phyloP scores from a whole-genome alignment of 805 yeast species.

The Candida montana region DNA sequence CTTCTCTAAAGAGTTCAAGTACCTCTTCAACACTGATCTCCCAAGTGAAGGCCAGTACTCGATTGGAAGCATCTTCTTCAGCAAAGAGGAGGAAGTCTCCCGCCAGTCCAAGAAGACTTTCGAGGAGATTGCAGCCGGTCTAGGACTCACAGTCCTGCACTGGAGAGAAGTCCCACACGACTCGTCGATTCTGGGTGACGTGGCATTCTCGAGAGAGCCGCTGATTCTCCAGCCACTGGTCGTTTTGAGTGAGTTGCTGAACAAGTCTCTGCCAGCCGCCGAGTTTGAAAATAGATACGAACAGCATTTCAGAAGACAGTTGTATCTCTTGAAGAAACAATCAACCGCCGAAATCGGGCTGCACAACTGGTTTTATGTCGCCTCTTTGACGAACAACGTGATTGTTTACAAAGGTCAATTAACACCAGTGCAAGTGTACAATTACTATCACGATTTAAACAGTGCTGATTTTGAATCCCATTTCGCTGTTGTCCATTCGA shows the following conservation, averaged over 20 bases:
- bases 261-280: conserved; percentile 35
- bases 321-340: conserved; percentile 84
- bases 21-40: conserved; percentile 57
- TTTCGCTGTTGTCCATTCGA: conserved; percentile 92
- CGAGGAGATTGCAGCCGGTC: conserved; percentile 69
- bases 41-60: conserved; percentile 89
- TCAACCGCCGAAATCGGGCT: conserved; percentile 87
- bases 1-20: conserved; percentile 76
- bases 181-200: conserved; percentile 91
- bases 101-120: conserved; percentile 69
- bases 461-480: conserved; percentile 92
- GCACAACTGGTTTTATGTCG: conserved; percentile 96
- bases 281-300: conserved; percentile 54
- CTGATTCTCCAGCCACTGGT: conserved; percentile 89
- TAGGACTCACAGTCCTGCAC: conserved; percentile 80
- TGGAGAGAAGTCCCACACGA: conserved; percentile 97
- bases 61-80: conserved; percentile 90
- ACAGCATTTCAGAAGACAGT: conserved; percentile 71
- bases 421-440: conserved; percentile 93
- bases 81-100: conserved; percentile 68
- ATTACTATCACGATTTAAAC: conserved; percentile 87
- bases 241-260: conserved; percentile 52
- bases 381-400: conserved; percentile 82
- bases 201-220: conserved; percentile 91
- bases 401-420: conserved; percentile 97